Conservation (phyloP, 768 basidiomycete genomes). For the Mycena amicta region DNA sequence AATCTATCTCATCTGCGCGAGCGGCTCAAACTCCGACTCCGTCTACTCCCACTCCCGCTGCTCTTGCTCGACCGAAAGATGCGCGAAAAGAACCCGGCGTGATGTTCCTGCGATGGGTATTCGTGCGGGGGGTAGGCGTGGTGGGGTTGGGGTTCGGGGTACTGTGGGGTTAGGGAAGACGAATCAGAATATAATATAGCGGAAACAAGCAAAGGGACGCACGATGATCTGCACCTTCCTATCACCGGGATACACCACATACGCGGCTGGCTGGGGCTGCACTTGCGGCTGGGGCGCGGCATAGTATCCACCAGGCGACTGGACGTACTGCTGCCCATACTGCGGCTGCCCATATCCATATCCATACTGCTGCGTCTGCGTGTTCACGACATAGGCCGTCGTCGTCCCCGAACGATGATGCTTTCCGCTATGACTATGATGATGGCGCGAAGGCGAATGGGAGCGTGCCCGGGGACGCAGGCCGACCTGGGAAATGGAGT, state of each 20-base stretch:
- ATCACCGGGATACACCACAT: neutral
- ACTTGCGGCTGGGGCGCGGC: neutral
- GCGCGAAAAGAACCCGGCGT: neutral
- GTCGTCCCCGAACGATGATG: neutral
- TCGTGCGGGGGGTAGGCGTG: neutral
- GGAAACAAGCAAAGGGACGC: neutral
- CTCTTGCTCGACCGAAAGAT: neutral
- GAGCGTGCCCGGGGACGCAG: neutral
- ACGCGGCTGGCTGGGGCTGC: neutral
- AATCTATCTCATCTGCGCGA: neutral
- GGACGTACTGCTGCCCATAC: neutral
- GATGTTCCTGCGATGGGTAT: neutral
- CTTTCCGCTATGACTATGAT: neutral
- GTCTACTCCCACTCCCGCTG: neutral
- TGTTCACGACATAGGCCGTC: neutral
- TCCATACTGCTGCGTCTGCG: neutral
- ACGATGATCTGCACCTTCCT: neutral
- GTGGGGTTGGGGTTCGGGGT: neutral
- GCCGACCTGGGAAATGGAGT: constrained; percentile 2
- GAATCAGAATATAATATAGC: neutral
- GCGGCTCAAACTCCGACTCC: neutral
- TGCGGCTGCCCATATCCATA: neutral
- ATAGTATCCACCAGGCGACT: neutral
- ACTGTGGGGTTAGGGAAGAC: too few relatives aligned
- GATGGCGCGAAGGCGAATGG: neutral